A percentile compares a stretch with the other conserved stretches of the same genome.
These are phyloP conservation scores for Gnaphalium uliginosum DNA, from an alignment of 129 eudicot genomes.

Conservation along the genomic window DNA sequence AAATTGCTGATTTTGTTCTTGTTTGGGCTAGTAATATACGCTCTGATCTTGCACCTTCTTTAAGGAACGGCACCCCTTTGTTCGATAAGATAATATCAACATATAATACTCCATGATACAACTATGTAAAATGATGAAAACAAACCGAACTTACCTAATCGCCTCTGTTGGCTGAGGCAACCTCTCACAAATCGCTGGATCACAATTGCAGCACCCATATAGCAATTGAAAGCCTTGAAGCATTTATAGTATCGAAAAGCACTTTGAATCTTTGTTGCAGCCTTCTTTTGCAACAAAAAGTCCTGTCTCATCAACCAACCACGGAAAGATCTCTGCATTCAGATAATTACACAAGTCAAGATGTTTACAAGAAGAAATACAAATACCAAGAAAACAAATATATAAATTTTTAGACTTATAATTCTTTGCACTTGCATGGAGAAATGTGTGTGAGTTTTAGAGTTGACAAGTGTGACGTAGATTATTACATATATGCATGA, in stretches of 20 bases:
- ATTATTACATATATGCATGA: constrained; percentile 11
- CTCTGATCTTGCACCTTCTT: constrained; percentile 17
- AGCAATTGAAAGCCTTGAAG: constrained; percentile 36
- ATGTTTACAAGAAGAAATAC: background rate
- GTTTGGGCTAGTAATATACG: constrained; percentile 32
- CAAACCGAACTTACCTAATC: constrained; percentile 42
- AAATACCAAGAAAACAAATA: too few species aligned
- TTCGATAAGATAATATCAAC: constrained; percentile 18
- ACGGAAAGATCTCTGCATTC: constrained; percentile 58
- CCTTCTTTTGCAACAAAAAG: constrained; percentile 47
- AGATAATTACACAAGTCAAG: constrained; percentile 13
- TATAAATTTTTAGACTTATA: background rate
- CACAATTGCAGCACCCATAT: constrained; percentile 48
- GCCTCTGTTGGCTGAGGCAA: constrained; percentile 45
- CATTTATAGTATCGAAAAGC: constrained; percentile 41
- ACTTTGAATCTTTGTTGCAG: constrained; percentile 56
- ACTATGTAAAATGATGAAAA: background rate
- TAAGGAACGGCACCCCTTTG: constrained; percentile 39
- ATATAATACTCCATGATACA: background rate
- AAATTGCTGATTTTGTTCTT: constrained; percentile 47
- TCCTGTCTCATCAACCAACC: constrained; percentile 64
- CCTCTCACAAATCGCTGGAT: constrained; percentile 63
- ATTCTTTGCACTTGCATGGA: background rate
- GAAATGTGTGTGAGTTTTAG: background rate
- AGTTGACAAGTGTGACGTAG: too few species aligned